Evolutionary conservation across 768 basidiomycete species (phyloP), one percentile per base, ranked within the genome.

Genomic region (Neoboletus magnificus): DNA sequence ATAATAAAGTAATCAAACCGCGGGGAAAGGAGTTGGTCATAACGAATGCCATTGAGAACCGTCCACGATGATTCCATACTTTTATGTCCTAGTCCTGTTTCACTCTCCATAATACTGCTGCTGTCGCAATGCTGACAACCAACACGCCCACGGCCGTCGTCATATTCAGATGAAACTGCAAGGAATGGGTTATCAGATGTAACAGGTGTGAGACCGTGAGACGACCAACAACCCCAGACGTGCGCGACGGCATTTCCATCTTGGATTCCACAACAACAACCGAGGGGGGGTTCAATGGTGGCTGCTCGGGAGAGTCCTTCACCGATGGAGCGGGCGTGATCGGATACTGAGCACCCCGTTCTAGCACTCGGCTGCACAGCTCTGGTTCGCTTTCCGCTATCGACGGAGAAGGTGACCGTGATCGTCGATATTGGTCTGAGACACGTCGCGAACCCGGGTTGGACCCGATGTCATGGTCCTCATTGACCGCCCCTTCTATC

Each of bases 51-150:
- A 42, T 44, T 41, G 43, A 50, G 47, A 56, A 60, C 51, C 55
- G 63, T 64, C 63, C 59, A 39, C 23, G 37, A 54, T 35, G 39
- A 58, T 55, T 52, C 36, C 58, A 58, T 54, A 36, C 36, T 51
- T 61, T 58, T 52, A 12, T 23, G 37, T 54, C 60, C 49, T 64
- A 71, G 29, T 78, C 76, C 33, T 75, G 74, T 57, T 82, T 83
- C 29, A 87, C 83, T 58, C 84, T 79, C 85, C 86, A 89, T 62
- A 87, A 71, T 48, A 90, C 87, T 8, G 86, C 87, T 13, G 81
- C 85, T 3, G 88, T 85, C 4, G 85, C 86, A 9, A 87, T 80
- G 48, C 84, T 77, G 29, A 90, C 69, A 5, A 90, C 77, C 18
- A 88, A 66, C 9, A 89, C 81, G 5, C 86, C 86, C 4, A 86